A percentile compares a stretch with the other conserved stretches of the same genome.
Conservation (phyloP, 495 filamentous ascomycete species). For the Penicillium nucicola region DNA sequence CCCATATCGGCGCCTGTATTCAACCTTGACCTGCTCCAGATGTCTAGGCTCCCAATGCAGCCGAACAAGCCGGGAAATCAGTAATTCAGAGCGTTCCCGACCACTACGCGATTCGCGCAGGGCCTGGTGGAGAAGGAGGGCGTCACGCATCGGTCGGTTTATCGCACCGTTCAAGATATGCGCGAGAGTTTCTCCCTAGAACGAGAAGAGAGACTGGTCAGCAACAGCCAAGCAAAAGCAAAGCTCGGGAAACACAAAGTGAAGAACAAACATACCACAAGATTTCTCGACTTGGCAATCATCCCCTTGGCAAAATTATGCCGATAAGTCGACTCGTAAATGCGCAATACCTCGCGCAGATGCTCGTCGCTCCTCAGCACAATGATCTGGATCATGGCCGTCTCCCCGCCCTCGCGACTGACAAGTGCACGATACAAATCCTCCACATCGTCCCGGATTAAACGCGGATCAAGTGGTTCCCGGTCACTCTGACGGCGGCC, state of each 20-base stretch:
- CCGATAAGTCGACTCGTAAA: conserved; percentile 66
- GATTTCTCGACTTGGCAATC: conserved; percentile 81
- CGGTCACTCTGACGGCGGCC: conserved; percentile 78
- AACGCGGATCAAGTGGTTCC: conserved; percentile 50
- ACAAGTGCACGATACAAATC: conserved; percentile 67
- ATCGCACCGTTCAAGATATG: conserved; percentile 97
- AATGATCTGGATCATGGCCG: conserved; percentile 83
- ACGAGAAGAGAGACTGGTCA: background rate
- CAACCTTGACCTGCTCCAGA: conserved; percentile 65
- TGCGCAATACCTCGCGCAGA: conserved; percentile 70
- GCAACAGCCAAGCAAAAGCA: background rate
- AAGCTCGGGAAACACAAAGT: background rate
- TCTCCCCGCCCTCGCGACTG: conserved; percentile 80
- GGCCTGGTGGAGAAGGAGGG: conserved; percentile 90
- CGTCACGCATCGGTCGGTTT: conserved; percentile 91
- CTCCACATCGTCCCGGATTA: conserved; percentile 68
- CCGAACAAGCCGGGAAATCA: conserved; percentile 76
- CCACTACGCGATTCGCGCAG: conserved; percentile 63
- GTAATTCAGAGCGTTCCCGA: conserved; percentile 70
- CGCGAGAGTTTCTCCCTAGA: conserved; percentile 86
- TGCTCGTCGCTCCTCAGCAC: conserved; percentile 75
- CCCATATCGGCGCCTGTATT: conserved; percentile 70
- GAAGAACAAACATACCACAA: conserved; percentile 83
- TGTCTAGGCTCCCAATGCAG: conserved; percentile 83
- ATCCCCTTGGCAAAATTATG: conserved; percentile 85